Percentiles rank a stretch among this genome's conserved stretches.
Conservation (phyloP, 2,329 filamentous ascomycete species). For the Xylariales sp. region DNA sequence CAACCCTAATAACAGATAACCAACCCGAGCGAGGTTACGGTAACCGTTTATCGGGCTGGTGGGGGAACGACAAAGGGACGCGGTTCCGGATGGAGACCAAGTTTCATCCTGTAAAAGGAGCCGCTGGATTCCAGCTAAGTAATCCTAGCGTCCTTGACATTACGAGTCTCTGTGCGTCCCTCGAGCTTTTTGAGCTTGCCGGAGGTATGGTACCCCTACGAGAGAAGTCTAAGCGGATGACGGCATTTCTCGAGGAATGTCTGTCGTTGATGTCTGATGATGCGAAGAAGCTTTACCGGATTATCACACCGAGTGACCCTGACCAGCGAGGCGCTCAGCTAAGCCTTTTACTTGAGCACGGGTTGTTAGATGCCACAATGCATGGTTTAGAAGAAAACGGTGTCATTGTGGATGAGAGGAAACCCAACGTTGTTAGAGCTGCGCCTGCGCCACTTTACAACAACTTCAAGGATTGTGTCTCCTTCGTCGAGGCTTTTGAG, state of each 20-base stretch:
- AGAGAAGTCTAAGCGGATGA: constrained; percentile 73
- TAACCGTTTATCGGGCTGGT: constrained; percentile 80
- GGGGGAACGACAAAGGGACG: constrained; percentile 76
- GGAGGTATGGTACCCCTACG: constrained; percentile 71
- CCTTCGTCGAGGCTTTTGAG: constrained; percentile 62
- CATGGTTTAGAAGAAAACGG: constrained; percentile 68
- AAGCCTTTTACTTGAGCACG: constrained; percentile 68
- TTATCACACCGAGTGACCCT: constrained; percentile 75
- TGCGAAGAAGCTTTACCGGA: constrained; percentile 58
- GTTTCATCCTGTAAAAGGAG: constrained; percentile 77
- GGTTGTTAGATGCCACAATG: constrained; percentile 72
- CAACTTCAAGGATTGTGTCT: constrained; percentile 72
- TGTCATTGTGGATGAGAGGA: constrained; percentile 79
- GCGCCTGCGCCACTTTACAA: constrained; percentile 83
- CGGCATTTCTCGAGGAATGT: constrained; percentile 74
- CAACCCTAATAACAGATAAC: constrained; percentile 49
- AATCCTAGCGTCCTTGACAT: constrained; percentile 82
- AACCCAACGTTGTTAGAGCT: constrained; percentile 79
- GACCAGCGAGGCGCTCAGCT: constrained; percentile 77
- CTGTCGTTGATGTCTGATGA: constrained; percentile 57
- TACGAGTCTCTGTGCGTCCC: constrained; percentile 73
- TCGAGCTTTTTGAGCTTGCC: constrained; percentile 77
- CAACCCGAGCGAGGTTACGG: constrained; percentile 53
- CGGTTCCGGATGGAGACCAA: constrained; percentile 82
- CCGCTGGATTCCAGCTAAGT: constrained; percentile 79